phyloP scores from a whole-genome alignment of 2,329 filamentous ascomycete genomes.

The Ophiocordyceps camponoti-floridani region DNA sequence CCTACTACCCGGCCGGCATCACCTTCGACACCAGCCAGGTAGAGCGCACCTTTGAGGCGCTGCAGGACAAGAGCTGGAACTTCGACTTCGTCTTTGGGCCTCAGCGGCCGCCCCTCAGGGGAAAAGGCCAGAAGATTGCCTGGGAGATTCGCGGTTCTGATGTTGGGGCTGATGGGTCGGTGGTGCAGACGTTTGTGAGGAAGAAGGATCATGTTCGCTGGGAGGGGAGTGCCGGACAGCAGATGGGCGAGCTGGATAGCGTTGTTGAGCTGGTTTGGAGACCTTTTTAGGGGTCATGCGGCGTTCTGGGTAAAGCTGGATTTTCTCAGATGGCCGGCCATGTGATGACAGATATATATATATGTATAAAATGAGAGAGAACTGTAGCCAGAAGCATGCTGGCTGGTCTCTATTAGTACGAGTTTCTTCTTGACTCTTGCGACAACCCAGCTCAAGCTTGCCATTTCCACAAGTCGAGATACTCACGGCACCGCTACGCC shows the following conservation, averaged over 20 bases:
- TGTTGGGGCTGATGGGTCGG: conserved; percentile 26
- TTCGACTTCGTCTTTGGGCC: conserved; percentile 32
- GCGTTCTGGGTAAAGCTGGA: no score
- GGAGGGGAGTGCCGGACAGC: conserved; percentile 23
- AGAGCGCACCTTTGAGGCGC: conserved; percentile 34
- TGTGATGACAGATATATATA: no score
- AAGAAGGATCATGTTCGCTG: conserved; percentile 34
- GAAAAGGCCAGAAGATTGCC: conserved; percentile 30
- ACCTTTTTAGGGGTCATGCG: conserved; percentile 9
- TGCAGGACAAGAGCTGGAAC: conserved; percentile 28
- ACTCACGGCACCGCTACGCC: no score
- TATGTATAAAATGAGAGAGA: no score
- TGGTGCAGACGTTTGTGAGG: conserved; percentile 34
- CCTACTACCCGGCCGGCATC: conserved; percentile 33
- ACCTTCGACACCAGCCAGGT: conserved; percentile 29
- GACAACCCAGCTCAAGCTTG: no score
- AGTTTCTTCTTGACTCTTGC: no score
- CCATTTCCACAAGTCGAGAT: no score
- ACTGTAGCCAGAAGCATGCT: no score
- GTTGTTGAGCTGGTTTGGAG: conserved; percentile 40
- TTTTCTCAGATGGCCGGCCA: no score
- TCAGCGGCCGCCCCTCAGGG: conserved; percentile 25
- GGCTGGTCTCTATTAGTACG: no score
- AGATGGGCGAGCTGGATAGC: conserved; percentile 34
- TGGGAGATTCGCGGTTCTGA: conserved; percentile 35